These are phyloP conservation scores for Gossypium thurberi DNA, from an alignment of 345 rosid genomes.

Conservation along the genomic window DNA sequence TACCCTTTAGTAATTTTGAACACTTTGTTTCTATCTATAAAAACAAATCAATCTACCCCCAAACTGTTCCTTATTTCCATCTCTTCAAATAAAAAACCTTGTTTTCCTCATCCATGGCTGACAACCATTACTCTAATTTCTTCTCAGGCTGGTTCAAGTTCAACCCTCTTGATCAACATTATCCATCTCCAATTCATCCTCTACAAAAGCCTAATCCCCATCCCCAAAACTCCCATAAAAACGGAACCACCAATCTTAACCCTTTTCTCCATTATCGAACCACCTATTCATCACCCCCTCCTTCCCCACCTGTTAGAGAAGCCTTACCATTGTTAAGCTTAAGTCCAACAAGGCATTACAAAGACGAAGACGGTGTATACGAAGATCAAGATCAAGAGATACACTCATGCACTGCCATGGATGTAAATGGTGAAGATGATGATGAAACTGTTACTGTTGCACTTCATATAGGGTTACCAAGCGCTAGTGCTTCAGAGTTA, in stretches of 20 bases:
- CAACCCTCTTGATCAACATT: slow-evolving; percentile 35
- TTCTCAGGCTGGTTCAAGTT: slow-evolving; percentile 50
- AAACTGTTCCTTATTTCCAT: slow-evolving; percentile 22
- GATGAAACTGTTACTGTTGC: slow-evolving; percentile 71
- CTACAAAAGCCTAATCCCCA: not conserved
- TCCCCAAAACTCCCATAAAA: slow-evolving; percentile 7
- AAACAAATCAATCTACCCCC: slow-evolving; percentile 43
- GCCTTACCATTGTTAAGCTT: slow-evolving; percentile 73
- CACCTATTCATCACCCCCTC: slow-evolving; percentile 31
- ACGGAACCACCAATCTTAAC: not conserved
- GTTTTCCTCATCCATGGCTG: slow-evolving; percentile 52
- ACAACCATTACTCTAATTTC: slow-evolving; percentile 62
- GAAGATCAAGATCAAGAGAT: slow-evolving; percentile 17
- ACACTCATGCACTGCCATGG: slow-evolving; percentile 27
- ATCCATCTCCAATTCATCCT: slow-evolving; percentile 25
- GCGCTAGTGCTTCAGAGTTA: slow-evolving; percentile 77
- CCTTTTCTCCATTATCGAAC: slow-evolving; percentile 22
- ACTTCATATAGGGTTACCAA: slow-evolving; percentile 90
- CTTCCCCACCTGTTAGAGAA: slow-evolving; percentile 83
- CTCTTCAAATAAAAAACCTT: not conserved
- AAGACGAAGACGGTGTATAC: slow-evolving; percentile 2
- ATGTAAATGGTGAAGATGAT: slow-evolving; percentile 19
- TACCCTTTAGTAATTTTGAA: slow-evolving; percentile 40
- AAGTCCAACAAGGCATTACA: slow-evolving; percentile 51
- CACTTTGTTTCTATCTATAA: slow-evolving; percentile 39